phyloP scores from a whole-genome alignment of 257 asterid species.

The Ballota nigra region DNA sequence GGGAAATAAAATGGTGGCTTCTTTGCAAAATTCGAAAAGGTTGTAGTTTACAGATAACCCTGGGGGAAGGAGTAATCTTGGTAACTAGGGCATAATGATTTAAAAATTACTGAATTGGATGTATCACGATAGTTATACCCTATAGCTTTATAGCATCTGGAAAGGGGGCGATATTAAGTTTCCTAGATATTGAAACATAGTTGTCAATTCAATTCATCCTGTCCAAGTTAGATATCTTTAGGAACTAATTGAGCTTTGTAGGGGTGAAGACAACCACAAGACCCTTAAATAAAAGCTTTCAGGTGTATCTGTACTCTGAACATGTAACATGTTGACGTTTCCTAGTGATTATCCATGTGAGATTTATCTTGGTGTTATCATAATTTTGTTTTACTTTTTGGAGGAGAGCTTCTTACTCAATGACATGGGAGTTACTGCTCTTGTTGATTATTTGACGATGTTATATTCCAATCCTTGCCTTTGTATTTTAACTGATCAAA shows the following conservation, averaged over 20 bases:
- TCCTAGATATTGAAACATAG: background rate
- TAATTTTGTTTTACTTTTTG: background rate
- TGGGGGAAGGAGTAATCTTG: background rate
- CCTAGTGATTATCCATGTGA: background rate
- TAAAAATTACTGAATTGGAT: background rate
- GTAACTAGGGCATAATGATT: background rate
- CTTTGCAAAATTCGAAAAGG: background rate
- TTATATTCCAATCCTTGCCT: background rate
- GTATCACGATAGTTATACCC: background rate
- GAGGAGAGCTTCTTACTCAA: background rate
- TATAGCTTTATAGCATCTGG: background rate
- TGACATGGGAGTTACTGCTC: background rate
- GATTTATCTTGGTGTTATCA: background rate
- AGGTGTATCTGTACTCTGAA: background rate
- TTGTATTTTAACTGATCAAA: background rate
- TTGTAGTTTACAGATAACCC: background rate
- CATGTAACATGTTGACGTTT: background rate
- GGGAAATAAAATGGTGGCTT: background rate
- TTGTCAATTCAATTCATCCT: background rate
- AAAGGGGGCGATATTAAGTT: background rate
- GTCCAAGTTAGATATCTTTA: background rate
- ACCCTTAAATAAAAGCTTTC: background rate
- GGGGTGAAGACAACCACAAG: background rate
- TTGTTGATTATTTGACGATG: background rate
- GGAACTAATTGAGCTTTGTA: background rate